Base-by-base conservation (phyloP, 768 basidiomycete species). In the Mrakia blollopis region DNA sequence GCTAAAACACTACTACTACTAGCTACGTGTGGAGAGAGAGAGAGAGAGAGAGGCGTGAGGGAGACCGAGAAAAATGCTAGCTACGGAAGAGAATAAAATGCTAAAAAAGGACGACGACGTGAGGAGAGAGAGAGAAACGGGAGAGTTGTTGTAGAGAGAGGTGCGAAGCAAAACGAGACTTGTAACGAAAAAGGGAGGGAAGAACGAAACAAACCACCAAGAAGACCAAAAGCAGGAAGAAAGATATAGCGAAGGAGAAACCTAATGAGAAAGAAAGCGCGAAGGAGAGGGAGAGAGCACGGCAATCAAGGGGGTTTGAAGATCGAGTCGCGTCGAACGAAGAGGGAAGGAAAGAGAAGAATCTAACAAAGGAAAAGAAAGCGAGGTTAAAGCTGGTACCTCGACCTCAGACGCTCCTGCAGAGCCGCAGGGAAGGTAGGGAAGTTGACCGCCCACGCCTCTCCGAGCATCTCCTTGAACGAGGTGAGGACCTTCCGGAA, bases 391-490 rank as follows among this genome's bases (percentile, higher is more conserved):
- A 98, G 93, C 79, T 90, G 90, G 81, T 98, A 99, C 65, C 94
- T 91, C 80, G 90, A 86, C 14, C 90, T 89, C 62, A 99, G 87
- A 72, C 94, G 90, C 81, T 94, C 90, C 84, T 92, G 91, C 80
- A 98, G 94, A 25, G 88, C 88, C 30, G 91, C 91, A 44, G 96
- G 97, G 86, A 97, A 94, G 10, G 88, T 86, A 9, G 89, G 83
- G 63, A 94, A 89, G 82, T 94, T 92, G 6, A 89, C 88, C 39
- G 89, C 88, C 97, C 97, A 99, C 18, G 90, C 91, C 47, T 89
- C 87, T 57, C 81, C 80, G 79, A 93, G 89, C 83, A 94, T 92
- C 80, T 89, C 88, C 86, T 93, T 94, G 88, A 98, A 95, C 21
- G 93, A 94, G 78, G 87, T 88, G 74, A 99, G 85, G 71, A 86